Conservation (phyloP, 1,284 basidiomycete species). For the Naganishia albida region DNA sequence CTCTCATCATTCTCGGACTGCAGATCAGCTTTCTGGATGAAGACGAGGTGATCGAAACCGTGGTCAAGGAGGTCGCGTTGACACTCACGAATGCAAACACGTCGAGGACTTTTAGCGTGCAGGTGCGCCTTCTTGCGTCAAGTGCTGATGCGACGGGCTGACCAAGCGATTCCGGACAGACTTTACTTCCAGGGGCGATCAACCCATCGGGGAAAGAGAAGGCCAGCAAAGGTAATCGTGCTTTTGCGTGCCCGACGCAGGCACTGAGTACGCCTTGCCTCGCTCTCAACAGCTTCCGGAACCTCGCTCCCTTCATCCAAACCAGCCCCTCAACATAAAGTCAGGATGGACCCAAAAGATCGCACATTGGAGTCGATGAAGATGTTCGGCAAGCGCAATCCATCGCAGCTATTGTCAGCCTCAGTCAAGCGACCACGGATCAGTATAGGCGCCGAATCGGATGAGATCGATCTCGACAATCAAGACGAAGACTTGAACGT, state of each 20-base stretch:
- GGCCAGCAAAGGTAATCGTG: neutral
- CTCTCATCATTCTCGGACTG: neutral
- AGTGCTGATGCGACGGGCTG: conserved; percentile 15
- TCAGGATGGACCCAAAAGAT: conserved; percentile 82
- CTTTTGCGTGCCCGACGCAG: neutral
- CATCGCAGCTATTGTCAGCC: conserved; percentile 17
- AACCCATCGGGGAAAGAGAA: conserved; percentile 35
- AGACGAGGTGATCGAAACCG: conserved; percentile 77
- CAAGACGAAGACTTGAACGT: conserved; percentile 37
- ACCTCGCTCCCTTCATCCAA: conserved; percentile 44
- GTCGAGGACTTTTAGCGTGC: conserved; percentile 75
- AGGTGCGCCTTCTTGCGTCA: too few species aligned
- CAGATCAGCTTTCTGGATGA: conserved; percentile 89
- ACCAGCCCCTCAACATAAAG: conserved; percentile 77
- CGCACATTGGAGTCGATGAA: conserved; percentile 89
- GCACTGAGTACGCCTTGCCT: neutral
- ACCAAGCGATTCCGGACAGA: conserved; percentile 38
- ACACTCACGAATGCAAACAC: conserved; percentile 67
- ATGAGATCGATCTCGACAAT: conserved; percentile 38
- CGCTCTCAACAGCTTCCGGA: neutral
- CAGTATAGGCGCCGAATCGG: conserved; percentile 12
- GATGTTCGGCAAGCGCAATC: conserved; percentile 39
- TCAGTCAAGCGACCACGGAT: conserved; percentile 29
- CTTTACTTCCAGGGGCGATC: conserved; percentile 50
- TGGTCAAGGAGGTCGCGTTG: conserved; percentile 72